These are phyloP conservation scores for Geum urbanum DNA, from an alignment of 306 rosid genomes.

Conservation along the genomic window DNA sequence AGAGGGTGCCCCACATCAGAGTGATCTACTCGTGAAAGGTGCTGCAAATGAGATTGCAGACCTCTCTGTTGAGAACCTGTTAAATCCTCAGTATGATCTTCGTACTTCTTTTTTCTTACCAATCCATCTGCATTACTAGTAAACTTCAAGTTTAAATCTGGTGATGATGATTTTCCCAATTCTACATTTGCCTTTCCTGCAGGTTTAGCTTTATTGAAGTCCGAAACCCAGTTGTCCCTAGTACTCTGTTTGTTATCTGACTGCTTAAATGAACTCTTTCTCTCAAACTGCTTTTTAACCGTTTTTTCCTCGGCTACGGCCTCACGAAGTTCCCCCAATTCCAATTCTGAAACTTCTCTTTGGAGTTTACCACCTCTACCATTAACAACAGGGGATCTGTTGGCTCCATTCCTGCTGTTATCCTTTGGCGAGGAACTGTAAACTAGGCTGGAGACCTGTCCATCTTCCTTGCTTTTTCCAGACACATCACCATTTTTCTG, in stretches of 20 bases:
- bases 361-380: conserved; percentile 68
- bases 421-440: conserved; percentile 54
- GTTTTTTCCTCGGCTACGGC: conserved; percentile 61
- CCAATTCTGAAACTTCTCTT: conserved; percentile 88
- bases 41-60: conserved; percentile 49
- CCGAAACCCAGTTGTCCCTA: conserved; percentile 56
- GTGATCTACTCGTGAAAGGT: conserved; percentile 47
- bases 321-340: conserved; percentile 94
- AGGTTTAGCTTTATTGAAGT: conserved; percentile 52
- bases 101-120: conserved; percentile 45
- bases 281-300: conserved; percentile 63
- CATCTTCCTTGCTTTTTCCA: conserved; percentile 56
- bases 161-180: conserved; percentile 52
- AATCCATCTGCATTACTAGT: conserved; percentile 52
- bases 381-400: conserved; percentile 54
- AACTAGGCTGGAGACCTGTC: conserved; percentile 37
- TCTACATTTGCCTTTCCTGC: conserved; percentile 46
- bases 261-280: conserved; percentile 63
- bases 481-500: conserved; percentile 52
- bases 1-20: conserved; percentile 43
- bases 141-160: conserved; percentile 40
- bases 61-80: conserved; percentile 47
- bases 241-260: conserved; percentile 43
- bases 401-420: conserved; percentile 33
- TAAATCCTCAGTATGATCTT: conserved; percentile 62